Evolutionary conservation across 1,284 basidiomycete genomes (phyloP), one percentile per base, ranked within the genome.

Genomic region (Tilletia horrida): DNA sequence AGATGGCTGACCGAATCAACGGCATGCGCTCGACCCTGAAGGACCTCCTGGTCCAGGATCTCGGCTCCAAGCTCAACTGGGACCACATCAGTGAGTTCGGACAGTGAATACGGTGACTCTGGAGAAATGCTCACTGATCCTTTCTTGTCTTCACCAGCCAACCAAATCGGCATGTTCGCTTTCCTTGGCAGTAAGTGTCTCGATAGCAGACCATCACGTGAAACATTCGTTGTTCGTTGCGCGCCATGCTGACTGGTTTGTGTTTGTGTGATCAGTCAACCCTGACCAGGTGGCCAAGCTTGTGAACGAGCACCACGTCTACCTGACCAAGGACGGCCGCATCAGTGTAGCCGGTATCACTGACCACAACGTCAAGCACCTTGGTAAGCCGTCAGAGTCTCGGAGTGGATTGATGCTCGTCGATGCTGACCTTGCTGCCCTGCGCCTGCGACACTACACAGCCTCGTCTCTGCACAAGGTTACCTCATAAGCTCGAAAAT

Each of bases 1-100:
- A 76, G 42, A 82, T 82, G 81, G 80, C 81, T 27, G 81, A 82
- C 76, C 78, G 81, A 48, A 82, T 82, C 73, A 79, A 81, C 69
- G 76, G 76, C 57, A 82, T 82, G 81, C 74, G 81, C 23, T 69
- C 80, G 25, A 73, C 73, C 62, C 76, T 82, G 62, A 78, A 80
- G 68, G 61, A 71, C 61, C 73, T 81, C 44, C 73, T 82, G 11
- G 80, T 81, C 25, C 61, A 82, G 44, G 79, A 82, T 66, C 67
- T 76, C 50, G 76, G 77, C 69, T 80, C 76, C 63, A 80, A 82
- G 77, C 75, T 76, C 67, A 82, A 82, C 73, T 82, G 81, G 81
- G 78, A 81, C 73, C 81, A 82, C 72, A 82, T 82, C 69, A 82
- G 62, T 64, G 47, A 29, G 67, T 66, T n/a, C 6, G n/a, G n/a